Base-by-base conservation (phyloP, 768 basidiomycete species). In the Tricholoma sp. region DNA sequence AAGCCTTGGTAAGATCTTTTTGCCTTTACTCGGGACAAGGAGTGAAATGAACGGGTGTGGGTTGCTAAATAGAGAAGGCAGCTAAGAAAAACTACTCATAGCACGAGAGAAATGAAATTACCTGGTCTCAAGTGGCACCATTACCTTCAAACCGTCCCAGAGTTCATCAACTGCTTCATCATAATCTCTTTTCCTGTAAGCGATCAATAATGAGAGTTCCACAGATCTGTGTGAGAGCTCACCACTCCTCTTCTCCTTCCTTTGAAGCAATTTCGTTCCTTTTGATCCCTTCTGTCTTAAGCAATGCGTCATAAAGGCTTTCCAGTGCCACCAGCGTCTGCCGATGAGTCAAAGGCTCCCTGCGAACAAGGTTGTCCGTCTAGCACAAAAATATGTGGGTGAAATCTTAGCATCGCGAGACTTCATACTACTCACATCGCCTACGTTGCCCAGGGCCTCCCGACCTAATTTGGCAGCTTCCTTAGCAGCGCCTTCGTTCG, bases 31-130 rank as follows among this genome's bases (percentile, higher is more conserved):
- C 4, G 91, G 87, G 18, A 80, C 81, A 50, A 99, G 80, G 32
- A 99, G 79, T 2, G 95, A 94, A 62, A 99, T 86, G 75, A 99
- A 98, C 2, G 97, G 97, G 74, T 99, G 97, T 2, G 96, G 96
- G 60, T 89, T 81, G 69, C 95, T 95, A 62, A 1, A 50, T 52
- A 27, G n/a, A n/a, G 24, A 27, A 27, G 5, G 46, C 12, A 14
- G 29, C 16, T 50, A n/a, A 31, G 47, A n/a, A 31, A 50, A 31
- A 50, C 46, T 24, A 18, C n/a, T 10, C 27, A 31, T 18, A 6
- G 6, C 27, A 50, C 50, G 19, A 14, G 37, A 61, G 21, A 37
- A 34, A 18, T 46, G n/a, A 41, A 60, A 76, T 37, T 60, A 93
- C 94, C 94, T 94, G n/a, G 90, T 89, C 67, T 94, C 94, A 16